phyloP scores from a whole-genome alignment of 352 stramenopile genomes.

The Lagenidium sp. region DNA sequence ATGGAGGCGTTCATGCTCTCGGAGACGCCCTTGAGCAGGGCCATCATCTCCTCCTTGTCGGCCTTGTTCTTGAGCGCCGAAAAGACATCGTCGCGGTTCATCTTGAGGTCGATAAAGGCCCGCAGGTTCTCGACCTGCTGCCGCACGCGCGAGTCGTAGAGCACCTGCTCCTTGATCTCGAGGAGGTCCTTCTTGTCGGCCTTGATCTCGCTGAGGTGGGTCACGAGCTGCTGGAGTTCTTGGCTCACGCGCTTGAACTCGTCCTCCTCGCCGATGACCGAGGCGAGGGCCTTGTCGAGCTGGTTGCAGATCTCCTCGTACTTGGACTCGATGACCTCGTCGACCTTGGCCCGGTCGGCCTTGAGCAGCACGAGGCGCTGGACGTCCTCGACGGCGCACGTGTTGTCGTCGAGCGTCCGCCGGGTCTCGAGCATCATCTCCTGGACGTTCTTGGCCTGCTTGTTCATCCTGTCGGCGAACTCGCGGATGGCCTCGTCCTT shows the following conservation, averaged over 20 bases:
- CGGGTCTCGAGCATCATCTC: constrained; percentile 83
- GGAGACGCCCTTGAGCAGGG: constrained; percentile 69
- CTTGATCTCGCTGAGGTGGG: constrained; percentile 71
- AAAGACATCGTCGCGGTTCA: constrained; percentile 84
- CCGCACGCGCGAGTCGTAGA: constrained; percentile 79
- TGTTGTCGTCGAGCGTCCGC: constrained; percentile 78
- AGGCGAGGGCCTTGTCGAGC: constrained; percentile 79
- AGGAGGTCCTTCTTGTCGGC: constrained; percentile 80
- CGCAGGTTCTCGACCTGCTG: constrained; percentile 82
- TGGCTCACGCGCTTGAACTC: constrained; percentile 83
- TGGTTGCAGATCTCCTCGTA: constrained; percentile 92
- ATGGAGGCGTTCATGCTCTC: constrained; percentile 81
- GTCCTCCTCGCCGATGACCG: constrained; percentile 81
- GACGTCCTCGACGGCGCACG: constrained; percentile 75
- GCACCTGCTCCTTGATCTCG: constrained; percentile 80
- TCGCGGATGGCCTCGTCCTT: constrained; percentile 77
- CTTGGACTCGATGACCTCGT: constrained; percentile 86
- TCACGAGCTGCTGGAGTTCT: constrained; percentile 77
- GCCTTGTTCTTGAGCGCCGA: constrained; percentile 77
- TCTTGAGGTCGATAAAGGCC: constrained; percentile 85
- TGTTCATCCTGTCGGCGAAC: constrained; percentile 73
- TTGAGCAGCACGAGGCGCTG: constrained; percentile 72
- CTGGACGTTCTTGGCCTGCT: constrained; percentile 72
- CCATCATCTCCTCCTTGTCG: constrained; percentile 80
- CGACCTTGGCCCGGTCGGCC: constrained; percentile 70